Percentiles rank a stretch among this genome's conserved stretches.
These are phyloP conservation scores for Pythium periplocum DNA, from an alignment of 352 stramenopile genomes.

Conservation along the genomic window DNA sequence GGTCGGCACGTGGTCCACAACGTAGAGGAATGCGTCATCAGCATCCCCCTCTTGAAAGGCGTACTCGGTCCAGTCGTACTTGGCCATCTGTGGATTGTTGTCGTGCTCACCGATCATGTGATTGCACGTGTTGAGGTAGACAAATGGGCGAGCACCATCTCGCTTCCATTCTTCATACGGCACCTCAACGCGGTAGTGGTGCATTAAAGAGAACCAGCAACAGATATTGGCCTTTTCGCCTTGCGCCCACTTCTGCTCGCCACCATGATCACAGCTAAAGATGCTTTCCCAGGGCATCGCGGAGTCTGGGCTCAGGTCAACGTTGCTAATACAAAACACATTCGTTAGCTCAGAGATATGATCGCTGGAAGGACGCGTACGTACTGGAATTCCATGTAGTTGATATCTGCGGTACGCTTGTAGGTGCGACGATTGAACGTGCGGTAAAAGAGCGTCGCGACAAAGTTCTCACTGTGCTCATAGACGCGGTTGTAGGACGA, in stretches of 20 bases:
- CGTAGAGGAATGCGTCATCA: conserved; percentile 70
- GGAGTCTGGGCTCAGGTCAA: conserved; percentile 47
- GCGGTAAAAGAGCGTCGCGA: conserved; percentile 77
- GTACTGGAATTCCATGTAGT: conserved; percentile 84
- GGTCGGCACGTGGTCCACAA: conserved; percentile 77
- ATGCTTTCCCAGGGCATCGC: conserved; percentile 51
- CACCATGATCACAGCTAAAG: conserved; percentile 70
- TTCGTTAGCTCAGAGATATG: neutral
- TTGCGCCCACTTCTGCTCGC: conserved; percentile 77
- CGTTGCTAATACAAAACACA: conserved; percentile 29
- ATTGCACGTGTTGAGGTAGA: conserved; percentile 89
- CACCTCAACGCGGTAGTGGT: conserved; percentile 74
- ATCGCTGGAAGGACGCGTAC: conserved; percentile 3
- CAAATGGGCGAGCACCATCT: conserved; percentile 45
- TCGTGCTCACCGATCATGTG: conserved; percentile 86
- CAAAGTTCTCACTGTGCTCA: conserved; percentile 63
- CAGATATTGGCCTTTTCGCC: conserved; percentile 77
- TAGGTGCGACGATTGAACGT: conserved; percentile 84
- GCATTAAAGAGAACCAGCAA: conserved; percentile 88
- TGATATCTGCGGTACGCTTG: conserved; percentile 87
- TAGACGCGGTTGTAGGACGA: conserved; percentile 81
- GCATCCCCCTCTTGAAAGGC: conserved; percentile 65
- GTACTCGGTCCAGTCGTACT: conserved; percentile 82
- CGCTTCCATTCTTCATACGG: conserved; percentile 38
- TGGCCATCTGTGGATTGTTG: conserved; percentile 69